Evolutionary conservation across 2,329 filamentous ascomycete genomes (phyloP).

Genomic region (Boeremia lycopersici): DNA sequence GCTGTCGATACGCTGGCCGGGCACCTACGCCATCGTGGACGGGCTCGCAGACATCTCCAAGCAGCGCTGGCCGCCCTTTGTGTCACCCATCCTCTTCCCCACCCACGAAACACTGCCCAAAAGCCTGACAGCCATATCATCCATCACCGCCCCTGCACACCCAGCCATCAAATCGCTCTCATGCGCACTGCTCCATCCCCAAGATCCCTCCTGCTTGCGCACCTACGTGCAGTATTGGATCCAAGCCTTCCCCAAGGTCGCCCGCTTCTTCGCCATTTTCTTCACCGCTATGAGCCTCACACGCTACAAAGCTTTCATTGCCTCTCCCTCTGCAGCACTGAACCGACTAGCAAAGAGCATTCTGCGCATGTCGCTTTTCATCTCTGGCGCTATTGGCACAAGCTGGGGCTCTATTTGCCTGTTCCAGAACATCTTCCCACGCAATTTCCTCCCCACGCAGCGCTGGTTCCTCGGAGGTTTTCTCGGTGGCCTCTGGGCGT

Average conservation of each 20-base stretch:
- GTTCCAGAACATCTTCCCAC: slow-evolving; percentile 80
- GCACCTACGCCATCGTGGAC: slow-evolving; percentile 76
- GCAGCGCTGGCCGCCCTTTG: slow-evolving; percentile 84
- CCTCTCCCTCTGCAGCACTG: slow-evolving; percentile 70
- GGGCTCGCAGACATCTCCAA: slow-evolving; percentile 80
- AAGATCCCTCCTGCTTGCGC: slow-evolving; percentile 84
- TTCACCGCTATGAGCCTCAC: slow-evolving; percentile 75
- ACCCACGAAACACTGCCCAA: slow-evolving; percentile 66
- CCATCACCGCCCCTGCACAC: slow-evolving; percentile 83
- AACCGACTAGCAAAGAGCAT: slow-evolving; percentile 71
- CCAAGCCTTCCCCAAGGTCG: slow-evolving; percentile 77
- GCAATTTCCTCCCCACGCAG: slow-evolving; percentile 75
- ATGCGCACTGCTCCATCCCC: slow-evolving; percentile 87
- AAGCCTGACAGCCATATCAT: slow-evolving; percentile 70
- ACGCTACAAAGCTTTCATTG: slow-evolving; percentile 69
- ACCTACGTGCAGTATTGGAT: slow-evolving; percentile 90
- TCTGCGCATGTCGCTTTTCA: slow-evolving; percentile 75
- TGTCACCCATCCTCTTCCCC: slow-evolving; percentile 87
- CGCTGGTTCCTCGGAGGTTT: slow-evolving; percentile 91
- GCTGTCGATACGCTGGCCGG: slow-evolving; percentile 72
- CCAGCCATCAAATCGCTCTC: slow-evolving; percentile 84
- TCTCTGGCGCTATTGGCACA: slow-evolving; percentile 82
- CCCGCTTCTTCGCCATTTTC: slow-evolving; percentile 77
- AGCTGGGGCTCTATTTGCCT: slow-evolving; percentile 90
- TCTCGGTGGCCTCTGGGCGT: slow-evolving; percentile 83